Evolutionary conservation across 1,139 yeast genomes (phyloP).

Genomic region (Blastobotrys raffinosifermentans): DNA sequence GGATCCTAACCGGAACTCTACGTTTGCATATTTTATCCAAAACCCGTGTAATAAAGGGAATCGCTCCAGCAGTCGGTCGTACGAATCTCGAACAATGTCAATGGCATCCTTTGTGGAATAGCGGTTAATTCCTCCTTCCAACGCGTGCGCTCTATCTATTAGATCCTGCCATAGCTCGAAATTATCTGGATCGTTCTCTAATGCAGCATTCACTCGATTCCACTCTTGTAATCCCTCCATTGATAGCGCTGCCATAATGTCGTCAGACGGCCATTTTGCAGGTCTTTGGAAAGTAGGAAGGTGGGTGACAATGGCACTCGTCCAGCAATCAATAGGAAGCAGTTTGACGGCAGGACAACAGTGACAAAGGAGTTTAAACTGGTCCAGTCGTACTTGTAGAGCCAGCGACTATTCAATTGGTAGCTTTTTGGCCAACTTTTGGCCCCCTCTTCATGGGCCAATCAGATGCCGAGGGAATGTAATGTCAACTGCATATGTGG

Average conservation of each 20-base stretch:
- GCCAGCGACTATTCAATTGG: too few species aligned
- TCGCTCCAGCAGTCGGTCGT: conserved; percentile 49
- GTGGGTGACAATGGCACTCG: too few species aligned
- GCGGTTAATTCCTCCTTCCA: conserved; percentile 42
- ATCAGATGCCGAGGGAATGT: too few species aligned
- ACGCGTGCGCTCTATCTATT: conserved; percentile 29
- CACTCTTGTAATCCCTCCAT: conserved; percentile 14
- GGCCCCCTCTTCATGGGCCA: too few species aligned
- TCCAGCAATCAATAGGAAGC: too few species aligned
- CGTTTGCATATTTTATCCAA: conserved; percentile 70
- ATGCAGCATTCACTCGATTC: conserved; percentile 25
- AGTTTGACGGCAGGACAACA: too few species aligned
- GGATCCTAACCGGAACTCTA: conserved; percentile 58
- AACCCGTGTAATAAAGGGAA: conserved; percentile 73
- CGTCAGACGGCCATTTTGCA: neutral
- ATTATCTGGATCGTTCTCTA: conserved; percentile 35
- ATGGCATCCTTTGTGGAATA: conserved; percentile 39
- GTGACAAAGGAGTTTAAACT: too few species aligned
- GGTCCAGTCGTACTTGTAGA: too few species aligned
- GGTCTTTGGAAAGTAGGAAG: too few species aligned
- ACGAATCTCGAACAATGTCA: conserved; percentile 44
- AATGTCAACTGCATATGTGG: too few species aligned
- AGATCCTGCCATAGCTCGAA: conserved; percentile 47
- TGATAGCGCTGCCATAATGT: neutral
- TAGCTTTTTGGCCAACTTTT: too few species aligned